Base-by-base conservation (phyloP, 2,329 filamentous ascomycete genomes). In the Fusarium oxysporum region DNA sequence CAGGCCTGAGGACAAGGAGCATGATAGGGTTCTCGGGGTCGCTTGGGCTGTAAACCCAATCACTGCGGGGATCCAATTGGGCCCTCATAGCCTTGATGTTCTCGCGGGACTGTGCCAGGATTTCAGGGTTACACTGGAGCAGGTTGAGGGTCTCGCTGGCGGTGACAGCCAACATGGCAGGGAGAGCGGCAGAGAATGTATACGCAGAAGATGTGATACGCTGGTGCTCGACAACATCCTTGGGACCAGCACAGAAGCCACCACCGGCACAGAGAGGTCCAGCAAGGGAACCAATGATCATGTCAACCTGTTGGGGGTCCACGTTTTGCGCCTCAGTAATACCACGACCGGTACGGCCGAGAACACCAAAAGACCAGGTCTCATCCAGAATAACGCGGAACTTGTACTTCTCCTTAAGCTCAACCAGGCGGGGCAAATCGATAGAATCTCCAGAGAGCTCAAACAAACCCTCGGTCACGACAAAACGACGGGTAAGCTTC, bases 301-400 rank as follows among this genome's bases (percentile, higher is more conserved):
- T 98, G 84, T 99, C 96, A 55, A 99, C 92, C 80, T 97, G 93
- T 14, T 92, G 90, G 1, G 96, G 91, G 80, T 98, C 96, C 23
- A 99, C 96, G 77, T 98, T 97, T 80, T 98, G 96, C 10, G 96
- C 94, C 85, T 99, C 97, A 1, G 96, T 98, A 43, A 98, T 87
- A 66, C 96, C 96, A 58, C 95, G 92, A 25, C 96, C 97, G 32
- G 94, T 97, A 70, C 95, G 90, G 53, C 96, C 96, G 9, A 99
- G 89, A 23, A 98, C 93, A 68, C 96, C 97, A 80, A 98, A 99
- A 2, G 95, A 98, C 92, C 94, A 97, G 3, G 95, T 97, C 85
- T 99, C 96, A 81, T 99, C 96, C 41, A 99, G 91, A 74, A 98
- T 97, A 63, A 99, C 90, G 77, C 96, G 94, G 86, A 98, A 99